phyloP scores from a whole-genome alignment of 805 yeast genomes.

The Starmera quercuum region DNA sequence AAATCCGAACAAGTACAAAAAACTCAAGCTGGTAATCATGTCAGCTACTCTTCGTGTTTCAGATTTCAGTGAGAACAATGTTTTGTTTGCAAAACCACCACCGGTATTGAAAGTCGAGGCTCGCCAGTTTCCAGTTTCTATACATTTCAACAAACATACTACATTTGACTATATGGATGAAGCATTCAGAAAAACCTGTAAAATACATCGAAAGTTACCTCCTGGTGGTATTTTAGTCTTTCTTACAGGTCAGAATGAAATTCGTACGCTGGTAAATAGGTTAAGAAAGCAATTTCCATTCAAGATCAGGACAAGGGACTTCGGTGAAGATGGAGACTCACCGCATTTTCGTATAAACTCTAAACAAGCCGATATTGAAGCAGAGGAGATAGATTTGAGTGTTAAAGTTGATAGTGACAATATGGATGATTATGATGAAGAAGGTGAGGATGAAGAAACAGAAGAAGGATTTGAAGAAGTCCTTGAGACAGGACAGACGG shows the following conservation, averaged over 20 bases:
- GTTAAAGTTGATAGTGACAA: slow-evolving; percentile 30
- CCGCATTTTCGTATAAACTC: slow-evolving; percentile 44
- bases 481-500: slow-evolving; percentile 62
- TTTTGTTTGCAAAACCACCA: slow-evolving; percentile 64
- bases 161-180: slow-evolving; percentile 76
- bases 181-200: slow-evolving; percentile 75
- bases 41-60: slow-evolving; percentile 93
- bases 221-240: slow-evolving; percentile 91
- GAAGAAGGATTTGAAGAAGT: slow-evolving; percentile 65
- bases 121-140: slow-evolving; percentile 88
- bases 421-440: slow-evolving; percentile 29
- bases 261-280: slow-evolving; percentile 62
- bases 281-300: slow-evolving; percentile 65
- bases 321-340: slow-evolving; percentile 24
- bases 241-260: slow-evolving; percentile 93
- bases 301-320: slow-evolving; percentile 10
- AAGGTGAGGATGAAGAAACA: slow-evolving; percentile 34
- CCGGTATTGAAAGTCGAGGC: slow-evolving; percentile 88
- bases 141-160: slow-evolving; percentile 83
- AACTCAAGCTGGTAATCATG: slow-evolving; percentile 84
- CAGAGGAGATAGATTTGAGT: slow-evolving; percentile 80
- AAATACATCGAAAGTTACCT: slow-evolving; percentile 80
- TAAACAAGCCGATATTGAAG: slow-evolving; percentile 66
- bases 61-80: slow-evolving; percentile 80
- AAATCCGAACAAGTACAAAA: slow-evolving; percentile 43